A percentile compares a stretch with the other conserved stretches of the same genome.
These are phyloP conservation scores for Apodospora peruviana DNA, from an alignment of 495 filamentous ascomycete genomes.

Conservation along the genomic window DNA sequence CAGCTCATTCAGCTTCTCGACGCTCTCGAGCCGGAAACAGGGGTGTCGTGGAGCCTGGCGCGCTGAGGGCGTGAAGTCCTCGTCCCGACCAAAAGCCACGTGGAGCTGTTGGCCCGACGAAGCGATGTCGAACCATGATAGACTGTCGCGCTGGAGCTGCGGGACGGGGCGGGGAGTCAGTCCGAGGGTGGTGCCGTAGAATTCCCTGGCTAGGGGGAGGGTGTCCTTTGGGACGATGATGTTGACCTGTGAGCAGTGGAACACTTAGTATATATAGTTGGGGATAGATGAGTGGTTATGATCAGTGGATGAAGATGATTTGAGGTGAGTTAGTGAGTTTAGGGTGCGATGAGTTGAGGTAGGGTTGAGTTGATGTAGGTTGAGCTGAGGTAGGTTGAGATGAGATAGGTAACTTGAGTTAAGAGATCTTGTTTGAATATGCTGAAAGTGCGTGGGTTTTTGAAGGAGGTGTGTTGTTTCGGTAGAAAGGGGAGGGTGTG, in stretches of 20 bases:
- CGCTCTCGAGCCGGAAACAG: constrained; percentile 47
- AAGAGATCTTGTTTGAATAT: background rate
- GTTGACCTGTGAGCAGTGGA: constrained; percentile 34
- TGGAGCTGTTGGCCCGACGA: constrained; percentile 57
- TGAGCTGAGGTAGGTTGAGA: too few species aligned
- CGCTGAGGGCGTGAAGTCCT: constrained; percentile 33
- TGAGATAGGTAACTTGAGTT: background rate
- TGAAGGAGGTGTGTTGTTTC: too few species aligned
- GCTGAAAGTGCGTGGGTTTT: too few species aligned
- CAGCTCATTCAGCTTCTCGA: constrained; percentile 41
- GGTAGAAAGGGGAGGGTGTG: too few species aligned
- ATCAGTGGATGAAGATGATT: too few species aligned
- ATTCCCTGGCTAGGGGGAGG: constrained; percentile 45
- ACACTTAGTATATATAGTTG: background rate
- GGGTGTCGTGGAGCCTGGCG: constrained; percentile 43
- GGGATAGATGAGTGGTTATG: too few species aligned
- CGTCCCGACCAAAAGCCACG: constrained; percentile 38
- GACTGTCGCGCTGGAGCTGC: constrained; percentile 37
- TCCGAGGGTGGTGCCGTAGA: constrained; percentile 53
- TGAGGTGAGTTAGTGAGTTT: too few species aligned
- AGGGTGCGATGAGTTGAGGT: background rate
- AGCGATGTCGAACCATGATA: constrained; percentile 58
- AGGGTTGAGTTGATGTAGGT: background rate
- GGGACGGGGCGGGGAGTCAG: constrained; percentile 48
- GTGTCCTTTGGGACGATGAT: constrained; percentile 51